Percentiles rank a stretch among this genome's conserved stretches.
Evolutionary conservation across 176 grass and related monocot species (phyloP).

Genomic region (Rhynchospora pubera): DNA sequence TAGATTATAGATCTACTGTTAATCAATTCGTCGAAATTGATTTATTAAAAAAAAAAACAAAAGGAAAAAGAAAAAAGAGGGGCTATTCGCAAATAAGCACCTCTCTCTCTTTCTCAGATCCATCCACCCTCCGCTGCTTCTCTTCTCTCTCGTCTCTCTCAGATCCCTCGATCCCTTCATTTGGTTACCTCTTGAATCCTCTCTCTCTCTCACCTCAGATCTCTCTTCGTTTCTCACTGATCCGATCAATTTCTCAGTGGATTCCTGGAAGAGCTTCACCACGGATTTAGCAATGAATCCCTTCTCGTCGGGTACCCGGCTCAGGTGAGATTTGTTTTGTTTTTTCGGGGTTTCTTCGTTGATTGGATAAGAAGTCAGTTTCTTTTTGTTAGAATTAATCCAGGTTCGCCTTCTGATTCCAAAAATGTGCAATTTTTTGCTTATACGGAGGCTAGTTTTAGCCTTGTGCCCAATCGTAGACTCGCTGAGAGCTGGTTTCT

Average conservation of each 20-base stretch:
- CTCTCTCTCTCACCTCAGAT: conserved; percentile 30
- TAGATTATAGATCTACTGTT: conserved; percentile 21
- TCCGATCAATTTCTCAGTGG: conserved; percentile 37
- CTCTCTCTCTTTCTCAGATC: conserved; percentile 40
- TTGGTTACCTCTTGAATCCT: neutral
- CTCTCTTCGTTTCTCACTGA: conserved; percentile 15
- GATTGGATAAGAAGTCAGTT: neutral
- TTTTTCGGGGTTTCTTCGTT: neutral
- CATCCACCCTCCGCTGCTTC: conserved; percentile 35
- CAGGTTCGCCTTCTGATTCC: neutral
- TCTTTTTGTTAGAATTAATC: neutral
- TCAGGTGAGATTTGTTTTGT: conserved; percentile 53
- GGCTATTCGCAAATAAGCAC: conserved; percentile 39
- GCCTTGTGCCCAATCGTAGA: neutral
- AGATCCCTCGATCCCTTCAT: conserved; percentile 54
- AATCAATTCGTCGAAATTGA: neutral
- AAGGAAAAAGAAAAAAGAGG: conserved; percentile 7
- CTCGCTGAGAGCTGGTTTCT: neutral
- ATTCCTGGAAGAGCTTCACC: conserved; percentile 33
- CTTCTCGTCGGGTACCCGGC: conserved; percentile 93
- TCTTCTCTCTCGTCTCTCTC: conserved; percentile 33
- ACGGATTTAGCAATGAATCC: conserved; percentile 83
- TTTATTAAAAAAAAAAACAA: neutral
- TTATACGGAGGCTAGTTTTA: neutral
- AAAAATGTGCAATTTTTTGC: neutral